Percentiles rank a stretch among this genome's conserved stretches.
These are phyloP conservation scores for Epichloe gansuensis DNA, from an alignment of 2,329 filamentous ascomycete genomes.

Conservation along the genomic window DNA sequence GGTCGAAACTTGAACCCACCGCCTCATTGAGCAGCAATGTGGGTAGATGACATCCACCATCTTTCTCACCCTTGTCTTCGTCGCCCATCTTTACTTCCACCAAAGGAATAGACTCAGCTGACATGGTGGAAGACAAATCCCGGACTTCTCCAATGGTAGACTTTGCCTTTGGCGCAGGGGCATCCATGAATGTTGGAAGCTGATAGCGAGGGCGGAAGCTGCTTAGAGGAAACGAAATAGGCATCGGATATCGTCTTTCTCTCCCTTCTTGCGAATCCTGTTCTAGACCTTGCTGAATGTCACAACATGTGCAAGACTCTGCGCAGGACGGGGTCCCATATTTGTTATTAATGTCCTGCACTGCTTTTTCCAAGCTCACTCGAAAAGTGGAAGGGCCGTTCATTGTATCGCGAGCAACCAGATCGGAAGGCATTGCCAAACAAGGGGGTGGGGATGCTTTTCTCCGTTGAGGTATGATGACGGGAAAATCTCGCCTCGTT, in stretches of 20 bases:
- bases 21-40: conserved; percentile 7
- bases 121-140: conserved; percentile 2
- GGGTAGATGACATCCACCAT: conserved; percentile 5
- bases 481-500: background rate
- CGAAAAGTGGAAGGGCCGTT: conserved; percentile 15
- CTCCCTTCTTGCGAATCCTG: background rate
- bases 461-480: background rate
- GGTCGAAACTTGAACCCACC: conserved; percentile 2
- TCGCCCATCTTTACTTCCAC: background rate
- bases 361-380: conserved; percentile 17
- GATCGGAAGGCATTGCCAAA: conserved; percentile 16
- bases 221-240: conserved; percentile 1
- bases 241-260: background rate
- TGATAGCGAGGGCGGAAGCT: conserved; percentile 9
- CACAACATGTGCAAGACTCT: background rate
- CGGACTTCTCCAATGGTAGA: conserved; percentile 7
- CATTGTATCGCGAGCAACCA: conserved; percentile 11
- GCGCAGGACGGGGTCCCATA: conserved; percentile 11
- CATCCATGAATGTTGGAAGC: conserved; percentile 8
- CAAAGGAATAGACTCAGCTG: background rate
- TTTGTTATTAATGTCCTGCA: conserved; percentile 17
- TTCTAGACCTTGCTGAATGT: background rate
- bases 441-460: conserved; percentile 12
- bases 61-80: background rate
- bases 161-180: conserved; percentile 4